Evolutionary conservation across 176 grass and related monocot genomes (phyloP), one percentile per base, ranked within the genome.

Genomic region (Musa troglodytarum): DNA sequence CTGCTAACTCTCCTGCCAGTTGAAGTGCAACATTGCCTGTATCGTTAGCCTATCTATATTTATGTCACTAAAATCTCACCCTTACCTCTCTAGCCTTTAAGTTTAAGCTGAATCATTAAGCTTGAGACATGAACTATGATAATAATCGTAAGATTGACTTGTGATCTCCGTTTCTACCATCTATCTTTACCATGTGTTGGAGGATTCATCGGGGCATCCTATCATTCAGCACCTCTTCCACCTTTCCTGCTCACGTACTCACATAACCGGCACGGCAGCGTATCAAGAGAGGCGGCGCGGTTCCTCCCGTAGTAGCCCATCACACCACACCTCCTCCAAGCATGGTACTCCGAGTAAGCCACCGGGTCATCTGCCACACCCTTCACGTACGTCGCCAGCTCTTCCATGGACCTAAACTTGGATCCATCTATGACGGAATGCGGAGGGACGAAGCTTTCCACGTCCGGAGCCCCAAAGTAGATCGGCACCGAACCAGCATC

Each of bases 401-500:
- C 83, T 52, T 88, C 81, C 15, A 92, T 62, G 69, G 93, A 84
- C 9, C 76, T 75, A 76, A 96, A 96, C 69, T 90, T 96, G 53
- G 93, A 96, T 16, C 85, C 89, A 77, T 96, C 89, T 65, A 96
- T 90, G 9, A 88, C 86, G 23, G 93, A 96, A 78, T 96, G 84
- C 2, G 93, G 93, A 69, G 93, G 93, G 58, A 96, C 77, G 43
- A 96, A 96, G 81, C 90, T 85, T 85, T 87, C 88, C 34, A 92
- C 93, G 76, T 92, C 87, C 56, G 93, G 76, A 63, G 93, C 89
- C 26, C 93, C 93, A 17, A 96, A 96, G 73, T 96, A 96, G 80
- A 96, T 92, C 10, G 93, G 93, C 24, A 96, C 89, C 65, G 93
- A 85, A 10, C 89, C 93, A 62, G 89, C 89, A 23, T 96, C 89